A percentile compares a stretch with the other conserved stretches of the same genome.
phyloP scores from a whole-genome alignment of 305 asterid genomes.

The Fraxinus baroniana region DNA sequence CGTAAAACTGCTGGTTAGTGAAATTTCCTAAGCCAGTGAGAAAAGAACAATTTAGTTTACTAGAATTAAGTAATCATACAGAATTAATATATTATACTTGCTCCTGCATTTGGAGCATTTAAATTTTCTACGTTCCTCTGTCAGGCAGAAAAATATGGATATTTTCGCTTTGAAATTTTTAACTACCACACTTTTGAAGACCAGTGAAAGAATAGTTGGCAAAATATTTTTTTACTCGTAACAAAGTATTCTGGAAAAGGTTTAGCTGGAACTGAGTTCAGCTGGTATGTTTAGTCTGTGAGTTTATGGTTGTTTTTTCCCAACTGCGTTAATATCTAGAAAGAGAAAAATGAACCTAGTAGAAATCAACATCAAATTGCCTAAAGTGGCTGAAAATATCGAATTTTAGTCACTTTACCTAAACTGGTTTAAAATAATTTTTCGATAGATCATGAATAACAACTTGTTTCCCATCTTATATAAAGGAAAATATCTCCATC shows the following conservation, averaged over 20 bases:
- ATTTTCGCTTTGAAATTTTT: not conserved
- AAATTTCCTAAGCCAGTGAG: not conserved
- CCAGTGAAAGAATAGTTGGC: not conserved
- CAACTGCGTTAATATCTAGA: not conserved
- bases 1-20: not conserved
- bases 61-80: not conserved
- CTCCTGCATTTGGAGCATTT: not conserved
- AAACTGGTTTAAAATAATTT: not conserved
- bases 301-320: conserved; percentile 3
- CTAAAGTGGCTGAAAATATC: no score
- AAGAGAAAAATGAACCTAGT: not conserved
- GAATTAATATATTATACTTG: not conserved
- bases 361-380: not conserved
- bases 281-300: not conserved
- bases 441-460: not conserved
- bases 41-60: not conserved
- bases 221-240: not conserved
- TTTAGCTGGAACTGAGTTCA: not conserved
- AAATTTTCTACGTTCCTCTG: not conserved
- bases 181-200: not conserved
- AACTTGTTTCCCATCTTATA: not conserved
- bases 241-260: not conserved
- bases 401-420: not conserved
- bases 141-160: not conserved
- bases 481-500: not conserved